phyloP scores from a whole-genome alignment of 345 rosid species.

The Nasturtium officinale region DNA sequence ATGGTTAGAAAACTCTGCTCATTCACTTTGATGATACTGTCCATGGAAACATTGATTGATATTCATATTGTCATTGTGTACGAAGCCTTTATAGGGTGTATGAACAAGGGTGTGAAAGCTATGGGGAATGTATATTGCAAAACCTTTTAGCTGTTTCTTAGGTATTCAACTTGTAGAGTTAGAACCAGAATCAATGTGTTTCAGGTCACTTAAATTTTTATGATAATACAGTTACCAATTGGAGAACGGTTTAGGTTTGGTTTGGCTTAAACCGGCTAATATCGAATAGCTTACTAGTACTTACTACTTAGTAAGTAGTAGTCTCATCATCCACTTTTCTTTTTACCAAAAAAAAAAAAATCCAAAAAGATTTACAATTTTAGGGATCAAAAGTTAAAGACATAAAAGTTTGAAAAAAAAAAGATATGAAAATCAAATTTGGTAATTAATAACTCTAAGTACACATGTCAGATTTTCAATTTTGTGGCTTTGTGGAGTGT shows the following conservation, averaged over 20 bases:
- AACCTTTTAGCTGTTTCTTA: conserved; percentile 28
- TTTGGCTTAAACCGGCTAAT: not conserved
- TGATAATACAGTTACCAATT: conserved; percentile 13
- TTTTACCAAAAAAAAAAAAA: not conserved
- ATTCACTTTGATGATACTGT: conserved; percentile 21
- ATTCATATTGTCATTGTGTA: conserved; percentile 21
- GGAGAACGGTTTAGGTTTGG: conserved; percentile 2
- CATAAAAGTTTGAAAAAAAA: not conserved
- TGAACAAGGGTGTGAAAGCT: conserved; percentile 15
- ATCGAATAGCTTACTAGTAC: not conserved
- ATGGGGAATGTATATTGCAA: conserved; percentile 27
- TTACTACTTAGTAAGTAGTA: not conserved
- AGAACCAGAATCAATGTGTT: conserved; percentile 24
- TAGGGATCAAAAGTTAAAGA: not conserved
- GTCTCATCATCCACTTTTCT: not conserved
- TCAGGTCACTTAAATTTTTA: not conserved
- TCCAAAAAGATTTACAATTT: not conserved
- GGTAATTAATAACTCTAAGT: not conserved
- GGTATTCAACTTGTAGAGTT: conserved; percentile 39
- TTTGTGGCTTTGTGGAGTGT: not conserved
- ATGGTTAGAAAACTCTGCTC: conserved; percentile 32
- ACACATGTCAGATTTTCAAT: not conserved
- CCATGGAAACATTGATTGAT: conserved; percentile 10
- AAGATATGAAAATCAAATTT: not conserved
- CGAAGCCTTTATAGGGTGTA: conserved; percentile 18